A percentile compares a stretch with the other conserved stretches of the same genome.
These are phyloP conservation scores for Tilletiaria anomala DNA, from an alignment of 1,284 basidiomycete genomes.

Conservation along the genomic window DNA sequence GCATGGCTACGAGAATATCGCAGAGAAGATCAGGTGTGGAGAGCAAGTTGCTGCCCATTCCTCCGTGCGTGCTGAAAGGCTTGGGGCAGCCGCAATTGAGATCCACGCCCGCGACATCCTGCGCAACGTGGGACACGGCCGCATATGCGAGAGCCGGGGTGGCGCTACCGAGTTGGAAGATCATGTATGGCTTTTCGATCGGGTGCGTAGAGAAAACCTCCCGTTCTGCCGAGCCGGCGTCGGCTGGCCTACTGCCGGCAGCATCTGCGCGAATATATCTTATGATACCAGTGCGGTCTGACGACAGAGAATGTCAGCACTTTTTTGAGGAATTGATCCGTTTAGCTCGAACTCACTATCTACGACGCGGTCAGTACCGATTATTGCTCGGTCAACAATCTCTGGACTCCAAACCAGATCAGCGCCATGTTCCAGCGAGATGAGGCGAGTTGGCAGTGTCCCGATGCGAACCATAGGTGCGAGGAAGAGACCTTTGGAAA, in stretches of 20 bases:
- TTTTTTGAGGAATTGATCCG: neutral
- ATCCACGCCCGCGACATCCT: slow-evolving; percentile 81
- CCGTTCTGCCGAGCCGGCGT: too few relatives aligned
- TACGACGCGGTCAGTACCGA: slow-evolving; percentile 66
- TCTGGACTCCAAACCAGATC: slow-evolving; percentile 94
- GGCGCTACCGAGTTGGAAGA: slow-evolving; percentile 72
- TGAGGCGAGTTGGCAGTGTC: slow-evolving; percentile 58
- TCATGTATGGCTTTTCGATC: slow-evolving; percentile 49
- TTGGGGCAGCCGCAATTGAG: slow-evolving; percentile 80
- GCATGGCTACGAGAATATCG: slow-evolving; percentile 44
- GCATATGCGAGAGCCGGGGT: slow-evolving; percentile 77
- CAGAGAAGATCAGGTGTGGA: slow-evolving; percentile 81
- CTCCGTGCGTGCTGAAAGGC: slow-evolving; percentile 81
- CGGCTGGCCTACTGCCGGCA: too few relatives aligned
- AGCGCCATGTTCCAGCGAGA: slow-evolving; percentile 82
- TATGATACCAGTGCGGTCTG: slow-evolving; percentile 74
- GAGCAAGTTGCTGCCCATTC: slow-evolving; percentile 92
- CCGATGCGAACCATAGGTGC: slow-evolving; percentile 37
- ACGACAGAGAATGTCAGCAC: neutral
- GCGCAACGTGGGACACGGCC: slow-evolving; percentile 68
- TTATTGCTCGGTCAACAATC: slow-evolving; percentile 87
- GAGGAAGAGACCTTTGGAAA: slow-evolving; percentile 25
- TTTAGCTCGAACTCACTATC: slow-evolving; percentile 52
- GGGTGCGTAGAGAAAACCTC: slow-evolving; percentile 83
- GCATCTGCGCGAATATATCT: slow-evolving; percentile 49